These are phyloP conservation scores for Candida mattraensis DNA, from an alignment of 805 yeast species.

Conservation along the genomic window DNA sequence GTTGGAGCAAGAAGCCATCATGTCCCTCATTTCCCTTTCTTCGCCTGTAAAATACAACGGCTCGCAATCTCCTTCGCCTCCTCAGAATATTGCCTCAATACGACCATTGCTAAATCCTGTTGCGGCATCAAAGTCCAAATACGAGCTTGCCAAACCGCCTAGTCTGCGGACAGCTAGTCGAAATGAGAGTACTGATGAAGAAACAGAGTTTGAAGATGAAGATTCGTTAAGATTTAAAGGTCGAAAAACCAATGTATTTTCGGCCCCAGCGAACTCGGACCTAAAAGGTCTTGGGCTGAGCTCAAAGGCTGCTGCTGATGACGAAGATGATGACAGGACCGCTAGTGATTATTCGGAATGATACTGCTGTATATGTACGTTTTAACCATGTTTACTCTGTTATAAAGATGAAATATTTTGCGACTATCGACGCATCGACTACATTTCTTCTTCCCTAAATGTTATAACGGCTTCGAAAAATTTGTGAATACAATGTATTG, in stretches of 20 bases:
- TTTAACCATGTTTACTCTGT: not conserved
- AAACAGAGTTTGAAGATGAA: slow-evolving; percentile 21
- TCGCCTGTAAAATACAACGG: slow-evolving; percentile 45
- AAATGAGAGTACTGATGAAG: slow-evolving; percentile 17
- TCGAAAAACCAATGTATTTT: not conserved
- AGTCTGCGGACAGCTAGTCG: slow-evolving; percentile 3
- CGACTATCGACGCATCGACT: not conserved
- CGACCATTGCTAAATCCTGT: too few relatives aligned
- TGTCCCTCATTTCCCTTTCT: slow-evolving; percentile 54
- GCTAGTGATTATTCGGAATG: slow-evolving; percentile 27
- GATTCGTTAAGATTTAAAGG: slow-evolving; percentile 4
- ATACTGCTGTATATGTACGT: not conserved
- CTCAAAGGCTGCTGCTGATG: slow-evolving; percentile 15
- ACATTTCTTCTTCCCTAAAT: not conserved
- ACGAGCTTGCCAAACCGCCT: slow-evolving; percentile 11
- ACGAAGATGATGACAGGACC: slow-evolving; percentile 28
- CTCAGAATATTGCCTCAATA: slow-evolving; percentile 12
- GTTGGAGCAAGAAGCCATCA: slow-evolving; percentile 55
- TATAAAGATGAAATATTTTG: not conserved
- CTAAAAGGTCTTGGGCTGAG: slow-evolving; percentile 20
- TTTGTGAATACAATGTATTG: too few relatives aligned
- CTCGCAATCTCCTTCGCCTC: slow-evolving; percentile 22
- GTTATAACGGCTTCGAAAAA: too few relatives aligned
- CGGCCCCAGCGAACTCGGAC: slow-evolving; percentile 5
- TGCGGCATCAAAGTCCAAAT: slow-evolving; percentile 4